A percentile compares a stretch with the other conserved stretches of the same genome.
Evolutionary conservation across 1,284 basidiomycete genomes (phyloP).

Genomic region (Boletus mariae): DNA sequence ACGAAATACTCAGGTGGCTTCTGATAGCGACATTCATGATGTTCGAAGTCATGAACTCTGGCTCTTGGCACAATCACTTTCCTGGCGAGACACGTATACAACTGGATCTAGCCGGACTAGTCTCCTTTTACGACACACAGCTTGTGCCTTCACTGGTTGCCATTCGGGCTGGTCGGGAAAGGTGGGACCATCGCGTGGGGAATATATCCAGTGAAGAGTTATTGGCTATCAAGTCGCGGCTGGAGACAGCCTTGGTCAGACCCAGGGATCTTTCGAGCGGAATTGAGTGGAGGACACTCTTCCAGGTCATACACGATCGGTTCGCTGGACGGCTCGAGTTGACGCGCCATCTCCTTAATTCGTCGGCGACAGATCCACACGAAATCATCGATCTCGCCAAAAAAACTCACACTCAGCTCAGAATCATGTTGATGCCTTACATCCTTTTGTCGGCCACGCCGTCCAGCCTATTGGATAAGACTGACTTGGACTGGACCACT

Average conservation of each 20-base stretch:
- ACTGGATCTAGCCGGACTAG: constrained; percentile 28
- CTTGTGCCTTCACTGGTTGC: constrained; percentile 27
- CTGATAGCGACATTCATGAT: neutral
- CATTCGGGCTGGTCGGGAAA: constrained; percentile 21
- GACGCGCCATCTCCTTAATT: constrained; percentile 36
- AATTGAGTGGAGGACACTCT: constrained; percentile 42
- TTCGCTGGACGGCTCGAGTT: constrained; percentile 41
- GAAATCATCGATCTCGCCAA: constrained; percentile 6
- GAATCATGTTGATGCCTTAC: constrained; percentile 21
- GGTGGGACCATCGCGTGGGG: constrained; percentile 26
- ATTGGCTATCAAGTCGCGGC: constrained; percentile 8
- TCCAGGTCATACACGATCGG: constrained; percentile 39
- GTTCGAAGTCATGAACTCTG: constrained; percentile 21
- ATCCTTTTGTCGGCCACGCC: constrained; percentile 4
- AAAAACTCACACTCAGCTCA: constrained; percentile 18
- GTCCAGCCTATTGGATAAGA: neutral
- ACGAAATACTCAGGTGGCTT: neutral
- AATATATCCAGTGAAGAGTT: constrained; percentile 27
- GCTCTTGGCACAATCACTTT: constrained; percentile 32
- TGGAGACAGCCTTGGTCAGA: constrained; percentile 22
- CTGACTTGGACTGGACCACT: constrained; percentile 20
- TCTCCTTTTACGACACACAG: constrained; percentile 35
- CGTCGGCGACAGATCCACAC: neutral
- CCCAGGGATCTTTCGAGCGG: constrained; percentile 26
- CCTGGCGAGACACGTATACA: constrained; percentile 35